Conservation (phyloP, 768 basidiomycete species). For the Artomyces pyxidatus region DNA sequence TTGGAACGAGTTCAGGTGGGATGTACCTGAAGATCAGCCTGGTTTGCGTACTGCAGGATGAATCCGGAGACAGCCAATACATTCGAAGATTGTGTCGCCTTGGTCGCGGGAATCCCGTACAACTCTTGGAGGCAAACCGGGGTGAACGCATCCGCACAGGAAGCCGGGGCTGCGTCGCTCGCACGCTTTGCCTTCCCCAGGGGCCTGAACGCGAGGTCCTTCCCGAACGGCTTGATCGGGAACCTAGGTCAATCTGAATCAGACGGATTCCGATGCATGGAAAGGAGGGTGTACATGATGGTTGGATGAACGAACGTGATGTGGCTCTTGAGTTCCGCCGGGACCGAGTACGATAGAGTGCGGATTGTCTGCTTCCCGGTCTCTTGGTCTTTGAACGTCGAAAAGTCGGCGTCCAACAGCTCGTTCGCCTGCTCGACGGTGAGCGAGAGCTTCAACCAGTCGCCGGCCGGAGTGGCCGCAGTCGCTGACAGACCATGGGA, state of each 20-base stretch:
- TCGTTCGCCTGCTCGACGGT: constrained; percentile 24
- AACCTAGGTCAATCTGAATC: too few species aligned
- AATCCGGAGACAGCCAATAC: not conserved
- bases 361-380: constrained; percentile 19
- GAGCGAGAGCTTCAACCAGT: constrained; percentile 20
- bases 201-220: too few species aligned
- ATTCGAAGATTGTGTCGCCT: not conserved
- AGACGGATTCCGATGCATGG: too few species aligned
- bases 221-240: too few species aligned
- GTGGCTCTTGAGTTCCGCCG: constrained; percentile 19
- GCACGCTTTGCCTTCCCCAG: too few species aligned
- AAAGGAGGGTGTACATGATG: constrained; percentile 15
- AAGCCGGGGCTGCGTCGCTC: not conserved
- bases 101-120: not conserved
- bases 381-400: constrained; percentile 19
- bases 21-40: not conserved
- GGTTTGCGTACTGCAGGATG: not conserved
- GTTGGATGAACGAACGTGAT: constrained; percentile 25
- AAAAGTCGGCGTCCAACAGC: constrained; percentile 23
- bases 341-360: constrained; percentile 26
- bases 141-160: not conserved
- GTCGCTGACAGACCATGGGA: constrained; percentile 19
- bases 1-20: not conserved
- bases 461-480: constrained; percentile 20
- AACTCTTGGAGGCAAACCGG: constrained; percentile 1